Conservation (phyloP, 1,284 basidiomycete genomes). For the Cryptococcus hybrid region DNA sequence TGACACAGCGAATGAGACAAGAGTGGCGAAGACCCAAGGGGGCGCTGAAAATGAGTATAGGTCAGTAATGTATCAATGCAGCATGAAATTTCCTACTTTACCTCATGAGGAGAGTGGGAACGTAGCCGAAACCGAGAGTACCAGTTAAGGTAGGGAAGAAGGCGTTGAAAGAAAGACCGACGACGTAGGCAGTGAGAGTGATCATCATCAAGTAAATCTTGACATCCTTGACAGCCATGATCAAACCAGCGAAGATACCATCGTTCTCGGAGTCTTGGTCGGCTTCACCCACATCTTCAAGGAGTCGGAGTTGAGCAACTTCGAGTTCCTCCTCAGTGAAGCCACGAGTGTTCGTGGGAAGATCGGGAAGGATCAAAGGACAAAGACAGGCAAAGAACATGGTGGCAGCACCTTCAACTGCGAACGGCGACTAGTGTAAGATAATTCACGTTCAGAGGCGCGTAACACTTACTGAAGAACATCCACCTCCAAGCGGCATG, state of each 20-base stretch:
- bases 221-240: slow-evolving; percentile 61
- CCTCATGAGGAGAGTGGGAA: slow-evolving; percentile 61
- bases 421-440: not conserved
- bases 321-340: slow-evolving; percentile 59
- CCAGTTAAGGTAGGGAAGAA: slow-evolving; percentile 66
- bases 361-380: slow-evolving; percentile 72
- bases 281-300: slow-evolving; percentile 72
- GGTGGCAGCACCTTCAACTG: slow-evolving; percentile 40
- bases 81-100: slow-evolving; percentile 28
- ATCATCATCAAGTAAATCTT: slow-evolving; percentile 63
- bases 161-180: slow-evolving; percentile 68
- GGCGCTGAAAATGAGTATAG: slow-evolving; percentile 65
- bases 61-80: slow-evolving; percentile 47
- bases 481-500: slow-evolving; percentile 75
- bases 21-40: slow-evolving; percentile 68
- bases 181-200: slow-evolving; percentile 53
- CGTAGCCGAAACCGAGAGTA: slow-evolving; percentile 64
- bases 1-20: slow-evolving; percentile 58
- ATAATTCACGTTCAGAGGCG: not conserved
- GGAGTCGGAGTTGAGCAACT: slow-evolving; percentile 67
- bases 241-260: slow-evolving; percentile 53
- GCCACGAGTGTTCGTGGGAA: slow-evolving; percentile 65
- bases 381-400: slow-evolving; percentile 61
- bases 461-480: slow-evolving; percentile 64
- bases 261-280: slow-evolving; percentile 41